Conservation (phyloP, 306 rosid species). For the Cucumis hystrix region DNA sequence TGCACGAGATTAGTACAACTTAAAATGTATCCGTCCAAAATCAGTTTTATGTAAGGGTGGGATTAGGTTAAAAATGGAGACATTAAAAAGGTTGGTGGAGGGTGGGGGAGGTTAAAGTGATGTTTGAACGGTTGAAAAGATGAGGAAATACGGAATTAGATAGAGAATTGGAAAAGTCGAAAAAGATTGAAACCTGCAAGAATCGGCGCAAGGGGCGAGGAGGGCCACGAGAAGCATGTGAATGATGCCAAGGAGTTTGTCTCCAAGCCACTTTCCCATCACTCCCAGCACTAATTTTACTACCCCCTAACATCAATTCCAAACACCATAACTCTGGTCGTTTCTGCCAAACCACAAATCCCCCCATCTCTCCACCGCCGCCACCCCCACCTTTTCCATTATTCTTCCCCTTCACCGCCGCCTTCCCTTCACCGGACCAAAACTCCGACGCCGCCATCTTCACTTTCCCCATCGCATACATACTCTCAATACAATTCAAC, state of each 20-base stretch:
- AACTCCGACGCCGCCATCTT: conserved; percentile 68
- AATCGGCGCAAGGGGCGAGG: conserved; percentile 84
- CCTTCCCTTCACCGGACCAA: conserved; percentile 39
- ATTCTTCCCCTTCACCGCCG: conserved; percentile 35
- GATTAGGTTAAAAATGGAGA: no score
- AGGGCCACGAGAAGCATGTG: conserved; percentile 94
- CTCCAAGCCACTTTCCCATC: conserved; percentile 94
- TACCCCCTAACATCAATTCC: conserved; percentile 66
- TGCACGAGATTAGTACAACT: no score
- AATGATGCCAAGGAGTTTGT: conserved; percentile 97
- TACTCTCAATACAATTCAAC: conserved; percentile 51
- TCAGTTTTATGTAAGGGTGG: no score
- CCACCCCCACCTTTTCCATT: conserved; percentile 1
- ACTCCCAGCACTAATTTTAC: conserved; percentile 87
- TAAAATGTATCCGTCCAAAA: no score
- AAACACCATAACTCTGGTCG: conserved; percentile 80
- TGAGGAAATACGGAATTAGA: no score
- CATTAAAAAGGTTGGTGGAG: no score
- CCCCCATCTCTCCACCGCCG: conserved; percentile 64
- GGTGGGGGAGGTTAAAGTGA: no score
- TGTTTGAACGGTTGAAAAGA: no score
- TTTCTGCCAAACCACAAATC: conserved; percentile 89
- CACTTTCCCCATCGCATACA: conserved; percentile 97
- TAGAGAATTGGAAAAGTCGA: no score
- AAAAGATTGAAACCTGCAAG: conserved; percentile 31